Conservation (phyloP, 2,329 filamentous ascomycete genomes). For the Sarocladium kiliense region DNA sequence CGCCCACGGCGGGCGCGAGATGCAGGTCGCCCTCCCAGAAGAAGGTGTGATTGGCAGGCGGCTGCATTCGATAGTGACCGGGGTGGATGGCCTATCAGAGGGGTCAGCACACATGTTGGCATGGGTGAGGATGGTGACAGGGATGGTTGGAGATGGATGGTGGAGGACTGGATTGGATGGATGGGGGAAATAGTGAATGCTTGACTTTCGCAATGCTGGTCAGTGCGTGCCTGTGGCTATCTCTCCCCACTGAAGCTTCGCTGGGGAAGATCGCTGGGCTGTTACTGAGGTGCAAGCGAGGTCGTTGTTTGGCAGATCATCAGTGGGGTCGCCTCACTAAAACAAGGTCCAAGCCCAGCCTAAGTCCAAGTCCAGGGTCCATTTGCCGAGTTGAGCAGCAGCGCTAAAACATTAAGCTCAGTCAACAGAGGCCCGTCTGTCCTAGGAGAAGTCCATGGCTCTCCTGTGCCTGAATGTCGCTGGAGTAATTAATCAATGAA, state of each 20-base stretch:
- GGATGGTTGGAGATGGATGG: not conserved
- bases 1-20: conserved; percentile 9
- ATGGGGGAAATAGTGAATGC: not conserved
- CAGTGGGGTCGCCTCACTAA: not conserved
- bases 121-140: not conserved
- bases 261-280: not conserved
- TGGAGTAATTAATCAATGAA: too few species aligned
- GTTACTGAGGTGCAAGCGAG: not conserved
- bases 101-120: not conserved
- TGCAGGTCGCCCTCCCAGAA: not conserved
- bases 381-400: not conserved
- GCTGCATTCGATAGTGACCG: not conserved
- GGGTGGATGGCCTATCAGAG: not conserved
- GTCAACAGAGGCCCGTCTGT: not conserved
- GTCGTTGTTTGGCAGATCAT: not conserved
- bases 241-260: too few species aligned
- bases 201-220: too few species aligned
- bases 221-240: too few species aligned
- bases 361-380: not conserved
- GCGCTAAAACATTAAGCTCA: too few species aligned
- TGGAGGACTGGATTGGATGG: not conserved
- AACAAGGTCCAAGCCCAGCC: not conserved
- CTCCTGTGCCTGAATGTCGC: too few species aligned
- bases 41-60: not conserved
- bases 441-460: conserved; percentile 24